phyloP scores from a whole-genome alignment of 345 rosid genomes.

The Linum usitatissimum region DNA sequence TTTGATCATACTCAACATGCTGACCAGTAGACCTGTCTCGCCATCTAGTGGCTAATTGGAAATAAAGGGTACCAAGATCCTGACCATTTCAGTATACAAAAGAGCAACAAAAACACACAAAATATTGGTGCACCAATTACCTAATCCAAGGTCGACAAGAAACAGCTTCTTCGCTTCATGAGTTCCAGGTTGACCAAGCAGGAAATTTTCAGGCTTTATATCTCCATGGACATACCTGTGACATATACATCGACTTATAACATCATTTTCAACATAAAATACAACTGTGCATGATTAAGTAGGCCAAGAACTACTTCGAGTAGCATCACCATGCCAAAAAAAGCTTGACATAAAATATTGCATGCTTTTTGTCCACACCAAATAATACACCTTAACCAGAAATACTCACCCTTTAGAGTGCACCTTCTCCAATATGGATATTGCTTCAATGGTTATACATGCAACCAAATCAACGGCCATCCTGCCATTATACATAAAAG shows the following conservation, averaged over 20 bases:
- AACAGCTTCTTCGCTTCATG: conserved; percentile 73
- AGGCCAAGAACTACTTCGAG: not conserved
- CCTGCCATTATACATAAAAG: conserved; percentile 28
- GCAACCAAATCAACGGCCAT: conserved; percentile 84
- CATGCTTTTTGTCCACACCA: not conserved
- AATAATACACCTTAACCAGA: conserved; percentile 1
- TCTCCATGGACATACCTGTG: conserved; percentile 90
- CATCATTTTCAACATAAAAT: too few relatives aligned
- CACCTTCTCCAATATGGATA: conserved; percentile 84
- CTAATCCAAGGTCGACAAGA: conserved; percentile 90
- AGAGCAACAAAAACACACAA: not conserved
- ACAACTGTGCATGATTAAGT: not conserved
- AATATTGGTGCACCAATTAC: conserved; percentile 21
- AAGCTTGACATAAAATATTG: not conserved
- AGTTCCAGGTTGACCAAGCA: conserved; percentile 85
- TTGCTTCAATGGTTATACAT: conserved; percentile 88
- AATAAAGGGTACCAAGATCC: conserved; percentile 7
- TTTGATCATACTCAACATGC: conserved; percentile 92
- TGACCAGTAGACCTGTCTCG: conserved; percentile 60
- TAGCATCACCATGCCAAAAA: not conserved
- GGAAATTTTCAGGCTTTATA: conserved; percentile 87
- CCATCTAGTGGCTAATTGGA: conserved; percentile 81
- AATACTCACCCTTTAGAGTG: conserved; percentile 64
- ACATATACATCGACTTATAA: not conserved
- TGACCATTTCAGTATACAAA: not conserved